Conservation (phyloP, 164 flowering plant species). For the Dillenia suffruticosa region DNA sequence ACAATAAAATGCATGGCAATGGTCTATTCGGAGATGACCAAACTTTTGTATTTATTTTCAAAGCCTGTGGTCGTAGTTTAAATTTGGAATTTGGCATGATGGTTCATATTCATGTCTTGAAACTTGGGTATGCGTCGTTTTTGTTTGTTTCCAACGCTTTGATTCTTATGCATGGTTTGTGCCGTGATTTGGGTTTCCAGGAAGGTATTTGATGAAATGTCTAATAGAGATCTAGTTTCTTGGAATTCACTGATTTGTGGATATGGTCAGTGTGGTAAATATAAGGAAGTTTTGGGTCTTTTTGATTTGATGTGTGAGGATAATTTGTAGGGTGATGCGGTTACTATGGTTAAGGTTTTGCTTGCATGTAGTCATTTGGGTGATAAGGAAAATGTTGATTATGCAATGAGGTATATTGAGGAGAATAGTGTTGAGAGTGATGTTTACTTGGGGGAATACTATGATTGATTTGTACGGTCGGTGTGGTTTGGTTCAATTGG, state of each 20-base stretch:
- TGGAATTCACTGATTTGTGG: slow-evolving; percentile 82
- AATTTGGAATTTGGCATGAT: slow-evolving; percentile 28
- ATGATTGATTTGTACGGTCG: slow-evolving; percentile 62
- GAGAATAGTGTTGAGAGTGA: slow-evolving; percentile 36
- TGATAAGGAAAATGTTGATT: slow-evolving; percentile 29
- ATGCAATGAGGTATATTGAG: slow-evolving; percentile 36
- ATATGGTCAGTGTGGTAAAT: slow-evolving; percentile 35
- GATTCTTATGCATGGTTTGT: slow-evolving; percentile 46
- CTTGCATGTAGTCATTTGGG: slow-evolving; percentile 48
- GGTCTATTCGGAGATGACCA: slow-evolving; percentile 25
- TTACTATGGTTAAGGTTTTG: slow-evolving; percentile 64
- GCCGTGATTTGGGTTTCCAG: slow-evolving; percentile 34
- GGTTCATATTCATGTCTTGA: slow-evolving; percentile 39
- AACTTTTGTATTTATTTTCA: slow-evolving; percentile 43
- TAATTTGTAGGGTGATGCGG: slow-evolving; percentile 49
- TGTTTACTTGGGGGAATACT: slow-evolving; percentile 69
- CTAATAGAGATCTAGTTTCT: slow-evolving; percentile 52
- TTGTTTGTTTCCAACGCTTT: slow-evolving; percentile 50
- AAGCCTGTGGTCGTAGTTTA: slow-evolving; percentile 43
- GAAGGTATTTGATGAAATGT: slow-evolving; percentile 51
- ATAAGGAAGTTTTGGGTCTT: slow-evolving; percentile 43
- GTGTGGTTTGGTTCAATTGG: slow-evolving; percentile 41
- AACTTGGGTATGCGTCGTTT: slow-evolving; percentile 47
- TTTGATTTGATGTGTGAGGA: slow-evolving; percentile 43
- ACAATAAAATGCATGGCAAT: slow-evolving; percentile 23